phyloP scores from a whole-genome alignment of 208 protist genomes.

The Histomonas meleagridis region DNA sequence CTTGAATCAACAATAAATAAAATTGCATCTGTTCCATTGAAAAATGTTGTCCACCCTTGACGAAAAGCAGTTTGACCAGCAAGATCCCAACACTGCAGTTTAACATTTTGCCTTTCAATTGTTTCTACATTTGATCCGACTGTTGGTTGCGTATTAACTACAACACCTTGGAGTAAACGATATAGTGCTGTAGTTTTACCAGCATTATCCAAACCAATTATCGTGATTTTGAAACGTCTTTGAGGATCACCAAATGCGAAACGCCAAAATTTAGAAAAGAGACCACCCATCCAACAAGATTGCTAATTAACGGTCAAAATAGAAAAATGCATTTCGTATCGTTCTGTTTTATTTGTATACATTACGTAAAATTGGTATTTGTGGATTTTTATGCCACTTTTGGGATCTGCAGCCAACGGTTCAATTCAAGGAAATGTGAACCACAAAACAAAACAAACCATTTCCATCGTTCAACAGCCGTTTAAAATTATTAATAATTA shows the following conservation, averaged over 20 bases:
- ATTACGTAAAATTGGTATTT: no score
- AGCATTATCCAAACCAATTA: conserved; percentile 28
- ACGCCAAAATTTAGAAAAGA: neutral
- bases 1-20: conserved; percentile 44
- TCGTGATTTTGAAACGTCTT: neutral
- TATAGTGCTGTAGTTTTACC: conserved; percentile 40
- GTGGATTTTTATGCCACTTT: no score
- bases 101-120: conserved; percentile 32
- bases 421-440: no score
- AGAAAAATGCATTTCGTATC: no score
- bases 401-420: no score
- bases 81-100: conserved; percentile 37
- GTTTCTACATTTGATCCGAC: conserved; percentile 38
- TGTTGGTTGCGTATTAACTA: conserved; percentile 30
- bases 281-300: conserved; percentile 35
- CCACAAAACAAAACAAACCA: no score
- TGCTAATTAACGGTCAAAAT: no score
- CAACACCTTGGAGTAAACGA: neutral
- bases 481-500: no score
- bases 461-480: no score
- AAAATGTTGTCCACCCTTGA: conserved; percentile 40
- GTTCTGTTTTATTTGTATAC: no score
- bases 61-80: conserved; percentile 35
- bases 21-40: conserved; percentile 43
- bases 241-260: conserved; percentile 33